Evolutionary conservation across 257 asterid species (phyloP).

Genomic region (Pogostemon cablin): DNA sequence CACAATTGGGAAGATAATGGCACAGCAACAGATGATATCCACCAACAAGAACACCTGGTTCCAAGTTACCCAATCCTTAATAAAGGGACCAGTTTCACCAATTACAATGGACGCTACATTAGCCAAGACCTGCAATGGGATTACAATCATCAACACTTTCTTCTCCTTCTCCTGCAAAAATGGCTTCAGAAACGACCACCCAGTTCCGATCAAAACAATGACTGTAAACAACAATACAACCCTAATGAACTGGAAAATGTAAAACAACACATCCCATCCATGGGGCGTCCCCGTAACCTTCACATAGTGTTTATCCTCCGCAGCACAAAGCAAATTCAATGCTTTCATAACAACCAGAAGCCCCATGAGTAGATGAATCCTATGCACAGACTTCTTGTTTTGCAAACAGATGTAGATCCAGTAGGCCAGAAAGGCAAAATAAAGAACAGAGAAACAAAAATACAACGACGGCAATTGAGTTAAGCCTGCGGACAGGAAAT

Average conservation of each 20-base stretch:
- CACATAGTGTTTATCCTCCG: conserved; percentile 94
- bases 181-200: conserved; percentile 93
- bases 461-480: conserved; percentile 82
- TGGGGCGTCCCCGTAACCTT: conserved; percentile 96
- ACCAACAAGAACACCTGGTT: conserved; percentile 88
- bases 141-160: conserved; percentile 96
- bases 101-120: conserved; percentile 87
- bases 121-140: conserved; percentile 92
- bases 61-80: conserved; percentile 95
- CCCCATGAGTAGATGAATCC: conserved; percentile 86
- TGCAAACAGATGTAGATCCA: conserved; percentile 62
- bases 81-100: conserved; percentile 97
- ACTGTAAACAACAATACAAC: conserved; percentile 85
- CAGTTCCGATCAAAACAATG: conserved; percentile 83
- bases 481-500: conserved; percentile 80
- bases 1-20: conserved; percentile 90
- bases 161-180: conserved; percentile 92
- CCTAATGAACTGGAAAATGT: conserved; percentile 87
- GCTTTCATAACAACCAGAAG: conserved; percentile 79
- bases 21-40: conserved; percentile 90
- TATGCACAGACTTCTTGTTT: conserved; percentile 71
- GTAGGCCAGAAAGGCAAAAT: conserved; percentile 59
- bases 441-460: conserved; percentile 59
- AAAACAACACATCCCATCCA: conserved; percentile 97
- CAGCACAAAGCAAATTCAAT: conserved; percentile 79